Evolutionary conservation across 495 filamentous ascomycete genomes (phyloP).

Genomic region (Xylaria intraflava): DNA sequence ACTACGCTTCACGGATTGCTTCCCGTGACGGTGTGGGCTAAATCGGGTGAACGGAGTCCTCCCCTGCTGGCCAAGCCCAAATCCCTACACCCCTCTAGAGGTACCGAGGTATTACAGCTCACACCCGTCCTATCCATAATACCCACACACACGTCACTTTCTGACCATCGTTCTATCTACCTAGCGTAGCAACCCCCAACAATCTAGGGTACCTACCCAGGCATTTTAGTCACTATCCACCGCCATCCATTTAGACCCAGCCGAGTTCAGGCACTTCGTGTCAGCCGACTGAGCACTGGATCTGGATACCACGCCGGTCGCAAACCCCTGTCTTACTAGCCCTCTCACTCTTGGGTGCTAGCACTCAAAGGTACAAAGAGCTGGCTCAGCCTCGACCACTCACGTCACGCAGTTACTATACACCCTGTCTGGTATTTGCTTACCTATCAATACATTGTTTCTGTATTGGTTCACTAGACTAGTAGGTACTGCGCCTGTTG

Average conservation of each 20-base stretch:
- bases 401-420: constrained; percentile 25
- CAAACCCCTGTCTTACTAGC: constrained; percentile 10
- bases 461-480: neutral
- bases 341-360: constrained; percentile 1
- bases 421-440: constrained; percentile 19
- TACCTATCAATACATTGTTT: constrained; percentile 6
- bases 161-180: constrained; percentile 13
- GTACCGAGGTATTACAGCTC: neutral
- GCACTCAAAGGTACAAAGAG: constrained; percentile 10
- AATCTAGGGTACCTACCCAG: neutral
- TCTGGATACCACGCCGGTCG: constrained; percentile 1
- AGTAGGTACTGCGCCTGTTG: constrained; percentile 17
- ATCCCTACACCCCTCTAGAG: constrained; percentile 7
- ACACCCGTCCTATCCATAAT: neutral
- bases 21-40: constrained; percentile 7
- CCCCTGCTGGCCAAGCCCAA: constrained; percentile 2
- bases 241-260: constrained; percentile 11
- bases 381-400: constrained; percentile 27
- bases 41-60: neutral
- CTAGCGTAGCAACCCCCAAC: constrained; percentile 1
- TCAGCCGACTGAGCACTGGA: constrained; percentile 19
- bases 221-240: neutral
- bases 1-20: neutral
- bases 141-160: neutral
- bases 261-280: constrained; percentile 24